These are phyloP conservation scores for Cornus florida DNA, from an alignment of 148 eudicot species.

Conservation along the genomic window DNA sequence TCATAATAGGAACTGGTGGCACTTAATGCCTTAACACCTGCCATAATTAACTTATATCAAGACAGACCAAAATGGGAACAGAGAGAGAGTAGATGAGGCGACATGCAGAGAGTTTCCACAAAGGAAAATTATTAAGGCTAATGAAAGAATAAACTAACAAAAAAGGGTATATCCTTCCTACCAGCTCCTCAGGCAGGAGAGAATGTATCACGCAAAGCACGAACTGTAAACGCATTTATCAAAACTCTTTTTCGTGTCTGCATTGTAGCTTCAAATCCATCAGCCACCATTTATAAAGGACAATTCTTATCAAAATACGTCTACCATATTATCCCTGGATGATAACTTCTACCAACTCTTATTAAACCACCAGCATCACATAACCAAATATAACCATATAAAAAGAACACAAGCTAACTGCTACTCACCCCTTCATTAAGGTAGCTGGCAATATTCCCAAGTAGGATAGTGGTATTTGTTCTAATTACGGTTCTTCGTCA, in stretches of 20 bases:
- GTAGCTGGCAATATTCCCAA: constrained; percentile 87
- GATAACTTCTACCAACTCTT: not conserved
- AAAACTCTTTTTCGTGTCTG: constrained; percentile 93
- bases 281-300: not conserved
- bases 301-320: not conserved
- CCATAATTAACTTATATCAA: constrained; percentile 6
- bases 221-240: constrained; percentile 93
- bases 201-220: constrained; percentile 95
- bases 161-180: constrained; percentile 19
- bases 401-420: constrained; percentile 9
- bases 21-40: constrained; percentile 93
- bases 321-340: not conserved
- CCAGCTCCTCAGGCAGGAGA: constrained; percentile 98
- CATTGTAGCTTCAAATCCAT: constrained; percentile 20
- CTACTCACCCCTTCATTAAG: constrained; percentile 92
- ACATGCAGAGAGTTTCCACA: not conserved
- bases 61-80: not conserved
- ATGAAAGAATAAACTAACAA: constrained; percentile 2
- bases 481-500: constrained; percentile 94
- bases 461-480: constrained; percentile 92
- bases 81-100: not conserved
- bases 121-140: not conserved
- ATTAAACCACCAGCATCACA: not conserved
- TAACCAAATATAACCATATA: not conserved
- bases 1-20: constrained; percentile 94